Evolutionary conservation across 768 basidiomycete species (phyloP), one percentile per base, ranked within the genome.

Genomic region (Auricularia sp.): DNA sequence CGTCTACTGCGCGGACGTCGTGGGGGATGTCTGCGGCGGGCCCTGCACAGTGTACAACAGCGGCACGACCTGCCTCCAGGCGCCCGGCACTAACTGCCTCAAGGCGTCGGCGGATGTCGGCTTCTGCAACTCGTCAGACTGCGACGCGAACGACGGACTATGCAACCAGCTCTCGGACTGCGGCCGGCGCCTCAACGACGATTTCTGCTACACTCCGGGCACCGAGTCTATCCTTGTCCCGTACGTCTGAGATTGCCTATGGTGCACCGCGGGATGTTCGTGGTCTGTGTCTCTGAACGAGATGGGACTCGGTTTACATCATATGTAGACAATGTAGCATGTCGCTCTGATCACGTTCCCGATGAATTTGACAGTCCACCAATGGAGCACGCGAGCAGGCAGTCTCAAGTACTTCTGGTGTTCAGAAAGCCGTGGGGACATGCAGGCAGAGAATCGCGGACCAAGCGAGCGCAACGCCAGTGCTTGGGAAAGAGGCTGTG

Each of bases 21-120:
- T 64, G 16, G 47, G 62, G 21, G 66, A 68, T 47, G 66, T 74
- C 61, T 77, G 76, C 65, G 71, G 70, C 4, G 74, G 74, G 0
- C 7, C 65, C 2, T 77, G 76, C 69, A 76, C 70, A 5, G 72
- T 75, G 0, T 74, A 72, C 69, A 71, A 66, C 42, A 75, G 75
- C 35, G 68, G 70, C 3, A 61, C 67, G 3, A 64, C 63, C 0
- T 77, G 76, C 63, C 68, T 74, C 61, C n/a, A 42, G 33, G 68
- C 74, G 1, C 73, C 75, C 1, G 39, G 61, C 54, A 75, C 75
- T 21, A 64, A 69, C n/a, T 77, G 76, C 61, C 66, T 77, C 14
- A n/a, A 63, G 3, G 75, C 76, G 3, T 72, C 74, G 18, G 63
- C 60, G 2, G 68, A 76, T 58, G 71, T 75, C 42, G 70, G 61